Evolutionary conservation across 371 early-diverging fungal genomes (phyloP).

Genomic region (Mucor racemosus): DNA sequence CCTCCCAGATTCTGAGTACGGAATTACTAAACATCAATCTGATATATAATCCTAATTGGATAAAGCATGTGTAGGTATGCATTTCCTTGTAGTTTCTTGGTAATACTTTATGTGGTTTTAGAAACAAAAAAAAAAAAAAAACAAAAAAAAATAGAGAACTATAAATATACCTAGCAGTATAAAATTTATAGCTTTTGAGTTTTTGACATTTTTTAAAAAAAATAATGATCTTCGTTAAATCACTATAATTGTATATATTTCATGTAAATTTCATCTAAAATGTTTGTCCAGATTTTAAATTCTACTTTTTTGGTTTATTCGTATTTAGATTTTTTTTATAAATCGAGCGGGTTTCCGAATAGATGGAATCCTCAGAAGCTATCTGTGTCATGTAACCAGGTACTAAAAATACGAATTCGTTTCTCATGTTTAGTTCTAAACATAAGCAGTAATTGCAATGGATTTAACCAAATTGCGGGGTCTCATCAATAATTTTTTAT

Average conservation of each 20-base stretch:
- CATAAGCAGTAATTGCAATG: neutral
- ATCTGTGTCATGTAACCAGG: conserved; percentile 1
- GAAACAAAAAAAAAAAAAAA: neutral
- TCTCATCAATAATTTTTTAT: no score
- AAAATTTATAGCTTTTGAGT: no score
- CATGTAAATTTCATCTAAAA: neutral
- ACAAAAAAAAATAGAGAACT: neutral
- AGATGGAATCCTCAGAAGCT: conserved; percentile 7
- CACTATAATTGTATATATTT: neutral
- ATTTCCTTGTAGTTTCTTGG: neutral
- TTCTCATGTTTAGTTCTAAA: neutral
- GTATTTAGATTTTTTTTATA: neutral
- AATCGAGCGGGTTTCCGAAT: conserved; percentile 3
- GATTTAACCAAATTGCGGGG: neutral
- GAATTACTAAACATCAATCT: conserved; percentile 3
- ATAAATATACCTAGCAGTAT: no score
- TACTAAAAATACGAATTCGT: neutral
- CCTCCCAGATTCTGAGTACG: neutral
- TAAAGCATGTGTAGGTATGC: neutral
- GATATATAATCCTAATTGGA: conserved; percentile 5
- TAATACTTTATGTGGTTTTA: neutral
- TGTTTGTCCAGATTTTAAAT: neutral
- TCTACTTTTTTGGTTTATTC: conserved; percentile 2
- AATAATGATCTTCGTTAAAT: neutral
- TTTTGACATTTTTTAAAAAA: neutral